These are phyloP conservation scores for Calocybe cyanea DNA, from an alignment of 768 basidiomycete genomes.

Conservation along the genomic window DNA sequence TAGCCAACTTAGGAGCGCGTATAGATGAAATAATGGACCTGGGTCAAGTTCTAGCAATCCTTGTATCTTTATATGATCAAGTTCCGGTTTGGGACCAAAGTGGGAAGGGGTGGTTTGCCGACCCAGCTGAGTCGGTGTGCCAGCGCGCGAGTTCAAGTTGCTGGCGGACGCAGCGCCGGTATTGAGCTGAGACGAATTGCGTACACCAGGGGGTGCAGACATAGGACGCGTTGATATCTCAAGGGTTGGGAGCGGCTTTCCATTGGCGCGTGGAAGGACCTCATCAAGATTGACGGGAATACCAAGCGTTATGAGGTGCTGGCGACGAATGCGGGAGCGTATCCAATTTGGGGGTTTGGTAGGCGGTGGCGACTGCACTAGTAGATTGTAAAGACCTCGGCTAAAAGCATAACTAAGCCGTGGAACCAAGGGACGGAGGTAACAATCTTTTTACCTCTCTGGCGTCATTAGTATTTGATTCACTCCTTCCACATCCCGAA, in stretches of 20 bases:
- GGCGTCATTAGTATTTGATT: conserved; percentile 73
- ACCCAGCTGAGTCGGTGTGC: conserved; percentile 38
- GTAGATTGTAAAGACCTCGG: conserved; percentile 71
- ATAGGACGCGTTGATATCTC: conserved; percentile 80
- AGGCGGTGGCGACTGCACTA: conserved; percentile 69
- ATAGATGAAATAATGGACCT: conserved; percentile 41
- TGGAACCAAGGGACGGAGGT: conserved; percentile 5
- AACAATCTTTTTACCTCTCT: conserved; percentile 72
- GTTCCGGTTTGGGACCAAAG: conserved; percentile 74
- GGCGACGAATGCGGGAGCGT: conserved; percentile 83
- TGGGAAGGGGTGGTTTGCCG: conserved; percentile 31
- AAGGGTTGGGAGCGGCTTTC: conserved; percentile 70
- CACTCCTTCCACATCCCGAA: conserved; percentile 78
- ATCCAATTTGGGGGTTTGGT: conserved; percentile 92
- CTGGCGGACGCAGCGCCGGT: conserved; percentile 28
- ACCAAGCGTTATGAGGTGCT: conserved; percentile 87
- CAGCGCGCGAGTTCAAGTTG: conserved; percentile 54
- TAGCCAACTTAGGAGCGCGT: background rate
- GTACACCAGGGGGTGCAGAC: conserved; percentile 72
- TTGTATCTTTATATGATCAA: conserved; percentile 64
- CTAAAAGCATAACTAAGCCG: conserved; percentile 35
- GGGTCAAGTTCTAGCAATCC: conserved; percentile 61
- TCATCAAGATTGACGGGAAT: conserved; percentile 96
- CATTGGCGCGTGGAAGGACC: conserved; percentile 65
- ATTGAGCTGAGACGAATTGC: conserved; percentile 32